Evolutionary conservation across 1,284 basidiomycete genomes (phyloP), one percentile per base, ranked within the genome.

Genomic region (Peniophora sp.): DNA sequence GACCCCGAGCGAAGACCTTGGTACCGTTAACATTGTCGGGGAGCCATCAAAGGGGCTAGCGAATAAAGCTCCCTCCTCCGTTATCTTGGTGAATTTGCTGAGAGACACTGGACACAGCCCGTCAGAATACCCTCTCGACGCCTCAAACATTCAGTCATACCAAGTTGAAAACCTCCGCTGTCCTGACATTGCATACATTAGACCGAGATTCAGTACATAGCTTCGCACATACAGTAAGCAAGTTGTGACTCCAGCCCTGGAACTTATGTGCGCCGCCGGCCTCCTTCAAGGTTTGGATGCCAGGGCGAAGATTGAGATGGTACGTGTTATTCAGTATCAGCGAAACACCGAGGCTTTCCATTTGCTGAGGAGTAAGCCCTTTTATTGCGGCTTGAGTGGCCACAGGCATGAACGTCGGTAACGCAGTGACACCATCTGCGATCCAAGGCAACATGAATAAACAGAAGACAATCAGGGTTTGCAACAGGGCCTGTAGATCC

Each of bases 371-470:
- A 2, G 89, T 91, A 12, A 93, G 69, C 2, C 89, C 89, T 64
- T 92, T 92, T 61, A 92, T 89, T 2, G 89, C 86, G 22, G 84
- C 89, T 64, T 92, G 90, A 3, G 89, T 92, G 2, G 89, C 90
- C 5, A 92, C 90, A 12, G 91, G 90, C 90, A 92, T 92, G 61
- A 93, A 92, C 0, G 90, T 90, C 0, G 90, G 90, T 10, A 92
- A 69, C 72, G 85, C 79, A 1, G 89, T 92, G 41, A 75, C 69
- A 10, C 86, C 88, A 70, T 92, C 89, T 87, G 59, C 12, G 27
- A 32, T 6, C 12, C 27, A 12, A 32, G 27, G 27, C 70, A 50
- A 10, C 35, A 6, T 47, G 14, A 48, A n/a, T 45, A 19, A 52
- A 17, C 25, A 48, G 23, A 49, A 8, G 53, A 36, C 45, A 44